Base-by-base conservation (phyloP, 768 basidiomycete genomes). In the Leucocoprinus leucothites region DNA sequence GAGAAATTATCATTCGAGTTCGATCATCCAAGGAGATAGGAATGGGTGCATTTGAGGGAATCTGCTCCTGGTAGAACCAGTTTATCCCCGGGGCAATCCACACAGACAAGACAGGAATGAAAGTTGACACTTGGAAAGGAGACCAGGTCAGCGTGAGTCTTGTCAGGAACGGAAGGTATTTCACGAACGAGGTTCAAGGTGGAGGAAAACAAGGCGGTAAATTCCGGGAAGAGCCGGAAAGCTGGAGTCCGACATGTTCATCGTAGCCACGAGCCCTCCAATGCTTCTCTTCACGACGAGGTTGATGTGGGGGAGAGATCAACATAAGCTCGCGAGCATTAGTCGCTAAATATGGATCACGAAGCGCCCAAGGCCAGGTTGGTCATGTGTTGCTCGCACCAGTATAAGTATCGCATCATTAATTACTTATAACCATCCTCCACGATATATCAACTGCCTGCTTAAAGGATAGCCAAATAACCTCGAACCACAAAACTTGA, bases 11-110 rank as follows among this genome's bases (percentile, higher is more conserved):
- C 79, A 87, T 86, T 14, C 69, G 71, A 5, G 81, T 78, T 34
- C 83, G 74, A 35, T 74, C 64, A 45, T 86, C 81, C 47, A 82
- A 63, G 5, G 65, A 59, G 7, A 55, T 52, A 24, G 69, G 60
- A 4, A 65, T 54, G 34, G 72, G 69, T 0, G 66, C 55, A n/a
- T 61, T 53, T 7, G 71, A 71, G 1, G 86, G 87, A 42, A 87
- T 77, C 51, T 89, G 80, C 58, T 85, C 75, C 61, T 81, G 74
- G 63, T 85, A 80, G 60, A 87, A 89, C 84, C 87, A 87, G 14
- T 72, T 69, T 21, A 85, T 72, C 13, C 87, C 86, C 7, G 85
- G 84, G 56, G 70, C 77, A 43, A 77, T 60, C 79, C 82, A 84
- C 22, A 78, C 74, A 48, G 67, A 68, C 36, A 76, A 46, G 5